Base-by-base conservation (phyloP, 345 rosid genomes). In the Heritiera littoralis region DNA sequence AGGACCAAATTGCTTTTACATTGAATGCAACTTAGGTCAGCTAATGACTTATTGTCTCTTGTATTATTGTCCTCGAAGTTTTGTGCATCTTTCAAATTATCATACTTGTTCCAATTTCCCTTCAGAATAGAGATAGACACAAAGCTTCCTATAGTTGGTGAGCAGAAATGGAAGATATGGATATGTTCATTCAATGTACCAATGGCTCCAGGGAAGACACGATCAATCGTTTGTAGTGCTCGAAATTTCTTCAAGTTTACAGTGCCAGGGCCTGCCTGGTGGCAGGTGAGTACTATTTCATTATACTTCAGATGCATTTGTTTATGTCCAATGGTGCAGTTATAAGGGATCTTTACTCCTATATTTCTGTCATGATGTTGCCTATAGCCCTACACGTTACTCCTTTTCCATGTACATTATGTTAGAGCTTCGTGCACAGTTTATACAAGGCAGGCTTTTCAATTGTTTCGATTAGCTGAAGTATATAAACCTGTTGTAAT, bases 181-280 rank as follows among this genome's bases (percentile, higher is more conserved):
- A 94, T 96, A 63, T 94, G 98, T 83, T 96, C 99, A 72, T 94
- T 96, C 87, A 94, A 96, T 49, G 90, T 96, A 78, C 98, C 97
- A 32, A 89, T 96, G 95, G 97, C 97, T 80, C 99, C 98, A 49
- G 99, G 99, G 78, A 96, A 92, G 85, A 96, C 97, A 66, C 92
- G 98, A 43, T 94, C 97, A 61, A 96, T 94, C 3, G 99, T 94
- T 81, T 94, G 99, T 70, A 96, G 98, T 56, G 99, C 99, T 18
- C 89, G 97, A 78, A 96, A 96, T 84, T 96, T 96, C 91, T 94
- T 94, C 82, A 97, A 96, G 72, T 88, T 96, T 80, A 86, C 95
- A 20, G 90, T 96, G 84, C 99, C 99, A 7, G 97, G 99, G 40
- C 86, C 97, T 5, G 90, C 91, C 73, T 96, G 97, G 99, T 96